Percentiles rank a stretch among this genome's conserved stretches.
Conservation (phyloP, 768 basidiomycete genomes). For the Pulveroboletus sp. region DNA sequence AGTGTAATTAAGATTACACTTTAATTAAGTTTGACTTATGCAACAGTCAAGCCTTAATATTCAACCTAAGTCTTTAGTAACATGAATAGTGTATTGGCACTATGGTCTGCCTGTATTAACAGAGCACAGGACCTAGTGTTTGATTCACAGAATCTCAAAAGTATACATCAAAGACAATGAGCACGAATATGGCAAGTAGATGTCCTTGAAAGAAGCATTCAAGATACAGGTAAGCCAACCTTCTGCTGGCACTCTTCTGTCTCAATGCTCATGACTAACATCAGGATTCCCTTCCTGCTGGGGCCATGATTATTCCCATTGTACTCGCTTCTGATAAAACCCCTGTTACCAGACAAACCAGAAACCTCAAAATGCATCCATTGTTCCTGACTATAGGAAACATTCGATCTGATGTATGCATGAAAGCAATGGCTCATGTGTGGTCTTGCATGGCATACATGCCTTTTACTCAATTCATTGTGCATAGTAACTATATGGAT, state of each 20-base stretch:
- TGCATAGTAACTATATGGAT: neutral
- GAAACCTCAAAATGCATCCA: constrained; percentile 29
- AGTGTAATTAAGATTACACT: too few species aligned
- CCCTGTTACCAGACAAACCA: constrained; percentile 30
- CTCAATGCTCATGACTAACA: neutral
- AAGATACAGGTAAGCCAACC: neutral
- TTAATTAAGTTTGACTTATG: too few species aligned
- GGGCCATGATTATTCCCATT: constrained; percentile 27
- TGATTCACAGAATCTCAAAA: too few species aligned
- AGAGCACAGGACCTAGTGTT: too few species aligned
- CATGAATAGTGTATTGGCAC: too few species aligned
- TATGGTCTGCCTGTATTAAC: too few species aligned
- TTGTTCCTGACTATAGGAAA: constrained; percentile 32
- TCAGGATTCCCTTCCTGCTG: neutral
- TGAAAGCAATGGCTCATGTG: neutral
- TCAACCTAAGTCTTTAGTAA: too few species aligned
- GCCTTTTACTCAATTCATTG: constrained; percentile 24
- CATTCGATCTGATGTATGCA: constrained; percentile 6
- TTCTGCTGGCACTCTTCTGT: neutral
- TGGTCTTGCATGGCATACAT: constrained; percentile 23
- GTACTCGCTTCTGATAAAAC: constrained; percentile 34
- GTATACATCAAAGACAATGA: neutral
- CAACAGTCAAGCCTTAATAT: too few species aligned
- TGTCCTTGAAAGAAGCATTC: neutral
- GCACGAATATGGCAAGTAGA: neutral